Evolutionary conservation across 805 yeast species (phyloP), one percentile per base, ranked within the genome.

Genomic region (Pichia eremophila): DNA sequence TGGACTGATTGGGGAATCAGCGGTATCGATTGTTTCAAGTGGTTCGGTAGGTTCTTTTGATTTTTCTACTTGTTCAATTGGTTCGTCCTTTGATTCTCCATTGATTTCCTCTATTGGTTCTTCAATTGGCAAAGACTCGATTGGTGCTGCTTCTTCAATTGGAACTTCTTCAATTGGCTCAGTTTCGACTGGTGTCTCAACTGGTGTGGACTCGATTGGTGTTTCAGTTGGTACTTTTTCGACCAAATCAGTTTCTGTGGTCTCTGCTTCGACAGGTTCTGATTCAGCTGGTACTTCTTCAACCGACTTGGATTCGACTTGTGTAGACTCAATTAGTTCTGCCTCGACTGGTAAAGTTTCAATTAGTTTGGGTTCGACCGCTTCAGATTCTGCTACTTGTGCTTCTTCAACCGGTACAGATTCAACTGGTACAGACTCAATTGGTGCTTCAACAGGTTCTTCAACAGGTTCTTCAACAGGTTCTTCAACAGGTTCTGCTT

Each of bases 391-490:
- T 4, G n/a, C 36, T 12, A 2, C 36, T 15, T 18, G n/a, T 15
- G 36, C 7, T 15, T 34, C 36, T 15, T 15, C 36, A 34, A 34
- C 17, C 15, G 15, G 36, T 34, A 5, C 36, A 3, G 45, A 38
- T 10, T 39, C 45, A 18, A 8, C 41, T 18, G 37, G 43, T 17
- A 43, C 41, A 4, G 25, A 22, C 8, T 11, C 34, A 18, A 27
- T 29, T 17, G n/a, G 25, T 8, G 10, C 37, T 17, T 32, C 32
- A n/a, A 38, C 29, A 22, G 46, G 45, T 41, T 51, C 43, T 11
- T 19, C 44, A 40, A 38, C 48, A 40, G 46, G 45, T 18, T 42
- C 51, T 18, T 39, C 47, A 32, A 40, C 39, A n/a, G 46, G 31
- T 22, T 38, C 47, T 14, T 39, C 40, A 28, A 27, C 42, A 10